phyloP scores from a whole-genome alignment of 495 filamentous ascomycete genomes.

The Hyaloscypha hepaticicola region DNA sequence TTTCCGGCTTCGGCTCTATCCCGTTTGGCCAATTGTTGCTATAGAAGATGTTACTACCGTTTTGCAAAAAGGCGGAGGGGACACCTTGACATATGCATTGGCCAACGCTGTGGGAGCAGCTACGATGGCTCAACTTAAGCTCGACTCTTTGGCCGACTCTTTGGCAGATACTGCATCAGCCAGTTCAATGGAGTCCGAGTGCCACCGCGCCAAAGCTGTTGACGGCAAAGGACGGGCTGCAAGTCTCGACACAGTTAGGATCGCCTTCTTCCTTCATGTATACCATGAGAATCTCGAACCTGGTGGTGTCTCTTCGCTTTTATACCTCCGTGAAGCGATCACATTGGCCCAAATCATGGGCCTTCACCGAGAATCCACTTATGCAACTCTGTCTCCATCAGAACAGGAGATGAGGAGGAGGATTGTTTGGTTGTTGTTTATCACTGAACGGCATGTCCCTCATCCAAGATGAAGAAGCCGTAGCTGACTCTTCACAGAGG shows the following conservation, averaged over 20 bases:
- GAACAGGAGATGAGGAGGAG: slow-evolving; percentile 42
- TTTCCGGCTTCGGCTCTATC: slow-evolving; percentile 47
- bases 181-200: slow-evolving; percentile 30
- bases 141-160: slow-evolving; percentile 36
- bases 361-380: slow-evolving; percentile 40
- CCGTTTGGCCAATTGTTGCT: slow-evolving; percentile 50
- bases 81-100: slow-evolving; percentile 42
- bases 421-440: slow-evolving; percentile 46
- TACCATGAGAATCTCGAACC: slow-evolving; percentile 46
- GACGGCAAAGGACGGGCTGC: slow-evolving; percentile 23
- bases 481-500: slow-evolving; percentile 27
- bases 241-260: slow-evolving; percentile 35
- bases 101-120: slow-evolving; percentile 44
- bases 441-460: slow-evolving; percentile 41
- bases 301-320: slow-evolving; percentile 40
- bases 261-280: slow-evolving; percentile 47
- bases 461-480: neutral
- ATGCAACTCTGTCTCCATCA: slow-evolving; percentile 29
- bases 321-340: slow-evolving; percentile 46
- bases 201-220: slow-evolving; percentile 7
- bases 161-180: slow-evolving; percentile 33
- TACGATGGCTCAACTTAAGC: slow-evolving; percentile 45
- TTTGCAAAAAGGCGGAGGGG: slow-evolving; percentile 35
- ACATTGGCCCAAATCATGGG: slow-evolving; percentile 47
- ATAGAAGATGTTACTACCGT: slow-evolving; percentile 40